phyloP scores from a whole-genome alignment of 179 eudicot genomes.

The Carnegiea gigantea region DNA sequence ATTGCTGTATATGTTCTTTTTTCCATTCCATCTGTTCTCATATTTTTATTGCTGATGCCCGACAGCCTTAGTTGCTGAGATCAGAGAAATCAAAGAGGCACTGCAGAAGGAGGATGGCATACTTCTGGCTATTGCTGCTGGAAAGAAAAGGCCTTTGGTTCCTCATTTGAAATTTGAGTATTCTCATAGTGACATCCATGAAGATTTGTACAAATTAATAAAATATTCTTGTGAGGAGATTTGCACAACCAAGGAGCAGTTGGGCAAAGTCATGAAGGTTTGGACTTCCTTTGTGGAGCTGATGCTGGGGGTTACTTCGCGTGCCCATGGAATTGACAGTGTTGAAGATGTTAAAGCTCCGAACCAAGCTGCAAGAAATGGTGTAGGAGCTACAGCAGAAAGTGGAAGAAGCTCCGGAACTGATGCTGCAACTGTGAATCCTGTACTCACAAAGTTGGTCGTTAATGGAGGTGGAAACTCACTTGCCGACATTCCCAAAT shows the following conservation, averaged over 20 bases:
- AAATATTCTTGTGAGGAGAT: slow-evolving; percentile 89
- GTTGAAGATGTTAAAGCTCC: slow-evolving; percentile 46
- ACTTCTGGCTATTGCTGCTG: slow-evolving; percentile 71
- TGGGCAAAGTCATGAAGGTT: slow-evolving; percentile 73
- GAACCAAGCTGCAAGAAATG: slow-evolving; percentile 31
- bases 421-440: slow-evolving; percentile 34
- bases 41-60: slow-evolving; percentile 2
- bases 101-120: slow-evolving; percentile 68
- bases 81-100: slow-evolving; percentile 75
- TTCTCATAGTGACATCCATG: slow-evolving; percentile 63
- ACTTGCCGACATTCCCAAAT: slow-evolving; percentile 35
- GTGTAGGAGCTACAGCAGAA: slow-evolving; percentile 36
- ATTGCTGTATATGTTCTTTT: not conserved
- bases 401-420: slow-evolving; percentile 38
- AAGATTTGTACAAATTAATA: slow-evolving; percentile 69
- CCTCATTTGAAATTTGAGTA: slow-evolving; percentile 69
- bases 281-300: slow-evolving; percentile 91
- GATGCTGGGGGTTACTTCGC: slow-evolving; percentile 59
- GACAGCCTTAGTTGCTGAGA: slow-evolving; percentile 79
- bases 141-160: slow-evolving; percentile 58
- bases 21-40: slow-evolving; percentile 2
- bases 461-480: slow-evolving; percentile 42
- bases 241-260: slow-evolving; percentile 80
- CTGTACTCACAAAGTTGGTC: slow-evolving; percentile 42
- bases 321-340: slow-evolving; percentile 35